Percentiles rank a stretch among this genome's conserved stretches.
Evolutionary conservation across 495 filamentous ascomycete species (phyloP).

Genomic region (Podospora sp.): DNA sequence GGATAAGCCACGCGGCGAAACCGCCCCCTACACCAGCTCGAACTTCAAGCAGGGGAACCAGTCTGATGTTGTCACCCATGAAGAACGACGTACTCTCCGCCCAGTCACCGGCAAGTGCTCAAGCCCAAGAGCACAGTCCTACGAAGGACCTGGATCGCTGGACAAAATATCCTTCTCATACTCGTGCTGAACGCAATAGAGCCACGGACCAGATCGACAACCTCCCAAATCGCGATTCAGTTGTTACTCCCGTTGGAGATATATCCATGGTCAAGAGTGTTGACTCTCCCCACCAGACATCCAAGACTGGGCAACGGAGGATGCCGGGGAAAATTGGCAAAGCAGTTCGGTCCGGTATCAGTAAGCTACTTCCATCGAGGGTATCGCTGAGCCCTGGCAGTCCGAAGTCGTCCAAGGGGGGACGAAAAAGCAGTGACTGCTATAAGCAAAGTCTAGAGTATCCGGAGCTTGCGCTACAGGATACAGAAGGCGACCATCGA

Average conservation of each 20-base stretch:
- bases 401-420: constrained; percentile 8
- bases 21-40: background rate
- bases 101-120: background rate
- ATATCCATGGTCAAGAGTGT: background rate
- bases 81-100: background rate
- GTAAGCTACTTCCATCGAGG: constrained; percentile 33
- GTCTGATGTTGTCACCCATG: background rate
- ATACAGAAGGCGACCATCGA: constrained; percentile 33
- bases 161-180: constrained; percentile 44
- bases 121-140: background rate
- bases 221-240: constrained; percentile 31
- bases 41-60: background rate
- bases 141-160: constrained; percentile 33
- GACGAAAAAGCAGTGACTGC: constrained; percentile 6
- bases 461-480: constrained; percentile 40
- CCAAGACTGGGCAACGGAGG: constrained; percentile 11
- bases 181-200: constrained; percentile 35
- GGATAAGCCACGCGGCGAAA: background rate
- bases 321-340: constrained; percentile 38
- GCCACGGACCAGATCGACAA: constrained; percentile 11
- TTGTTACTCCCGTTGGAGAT: constrained; percentile 24
- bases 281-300: constrained; percentile 9
- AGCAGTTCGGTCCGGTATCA: constrained; percentile 38
- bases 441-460: constrained; percentile 34
- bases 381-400: constrained; percentile 17